Percentiles rank a stretch among this genome's conserved stretches.
phyloP scores from a whole-genome alignment of 306 rosid species.

The Corylus americana region DNA sequence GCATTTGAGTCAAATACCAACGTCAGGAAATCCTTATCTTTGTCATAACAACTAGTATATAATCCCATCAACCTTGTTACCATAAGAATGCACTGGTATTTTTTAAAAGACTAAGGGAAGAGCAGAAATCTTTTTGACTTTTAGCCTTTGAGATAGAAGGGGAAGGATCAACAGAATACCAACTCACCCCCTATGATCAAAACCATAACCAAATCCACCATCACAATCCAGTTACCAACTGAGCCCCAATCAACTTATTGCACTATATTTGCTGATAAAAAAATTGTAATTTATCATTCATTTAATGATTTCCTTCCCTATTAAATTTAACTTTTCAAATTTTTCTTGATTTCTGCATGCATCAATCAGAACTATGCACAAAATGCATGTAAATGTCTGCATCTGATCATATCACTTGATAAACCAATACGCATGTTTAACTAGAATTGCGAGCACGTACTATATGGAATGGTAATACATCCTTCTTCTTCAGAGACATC shows the following conservation, averaged over 20 bases:
- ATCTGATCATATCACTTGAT: neutral
- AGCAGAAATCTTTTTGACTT: neutral
- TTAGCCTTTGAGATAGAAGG: neutral
- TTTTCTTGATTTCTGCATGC: neutral
- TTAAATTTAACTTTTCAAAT: neutral
- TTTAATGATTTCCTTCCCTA: neutral
- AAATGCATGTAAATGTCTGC: conserved; percentile 2
- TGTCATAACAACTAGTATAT: neutral
- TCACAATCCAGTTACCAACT: neutral
- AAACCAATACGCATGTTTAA: neutral
- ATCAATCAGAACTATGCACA: neutral
- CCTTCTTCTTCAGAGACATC: conserved; percentile 88
- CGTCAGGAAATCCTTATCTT: neutral
- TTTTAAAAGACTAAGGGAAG: neutral
- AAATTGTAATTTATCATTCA: neutral
- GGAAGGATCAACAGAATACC: conserved; percentile 1
- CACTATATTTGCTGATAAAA: neutral
- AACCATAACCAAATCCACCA: neutral
- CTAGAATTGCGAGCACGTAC: conserved; percentile 45
- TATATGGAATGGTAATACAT: conserved; percentile 73
- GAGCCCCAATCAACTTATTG: neutral
- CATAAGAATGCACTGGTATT: neutral
- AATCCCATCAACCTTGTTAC: neutral
- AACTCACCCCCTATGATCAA: neutral
- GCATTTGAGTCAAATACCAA: conserved; percentile 12